Conservation (phyloP, 345 rosid species). For the Brassica incana region DNA sequence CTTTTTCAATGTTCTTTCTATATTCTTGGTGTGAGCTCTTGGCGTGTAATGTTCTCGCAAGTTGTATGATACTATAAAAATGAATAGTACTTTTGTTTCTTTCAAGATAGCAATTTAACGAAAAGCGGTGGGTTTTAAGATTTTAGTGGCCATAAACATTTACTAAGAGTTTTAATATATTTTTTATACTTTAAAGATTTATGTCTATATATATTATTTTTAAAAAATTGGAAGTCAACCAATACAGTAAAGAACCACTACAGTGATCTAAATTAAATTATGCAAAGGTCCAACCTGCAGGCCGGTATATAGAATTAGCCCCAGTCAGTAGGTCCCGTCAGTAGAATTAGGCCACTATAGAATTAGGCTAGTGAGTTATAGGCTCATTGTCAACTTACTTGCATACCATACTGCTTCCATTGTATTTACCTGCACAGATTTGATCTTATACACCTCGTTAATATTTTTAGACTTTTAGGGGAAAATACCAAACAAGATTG, state of each 20-base stretch:
- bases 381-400: not conserved
- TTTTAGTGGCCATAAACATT: no score
- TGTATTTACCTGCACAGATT: not conserved
- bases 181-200: no score
- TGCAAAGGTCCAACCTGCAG: not conserved
- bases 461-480: not conserved
- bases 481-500: not conserved
- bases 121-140: not conserved
- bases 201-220: no score
- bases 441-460: not conserved
- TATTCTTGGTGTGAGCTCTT: not conserved
- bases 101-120: not conserved
- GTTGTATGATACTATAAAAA: not conserved
- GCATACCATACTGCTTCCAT: no score
- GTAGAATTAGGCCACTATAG: not conserved
- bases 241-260: not conserved
- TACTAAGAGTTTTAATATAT: no score
- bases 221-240: no score
- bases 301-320: not conserved
- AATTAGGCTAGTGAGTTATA: no score
- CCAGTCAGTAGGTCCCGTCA: not conserved
- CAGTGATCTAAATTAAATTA: not conserved
- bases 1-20: no score
- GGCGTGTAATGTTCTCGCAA: constrained; percentile 12
- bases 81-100: not conserved